phyloP scores from a whole-genome alignment of 2,329 filamentous ascomycete genomes.

The Venturia carpophila region DNA sequence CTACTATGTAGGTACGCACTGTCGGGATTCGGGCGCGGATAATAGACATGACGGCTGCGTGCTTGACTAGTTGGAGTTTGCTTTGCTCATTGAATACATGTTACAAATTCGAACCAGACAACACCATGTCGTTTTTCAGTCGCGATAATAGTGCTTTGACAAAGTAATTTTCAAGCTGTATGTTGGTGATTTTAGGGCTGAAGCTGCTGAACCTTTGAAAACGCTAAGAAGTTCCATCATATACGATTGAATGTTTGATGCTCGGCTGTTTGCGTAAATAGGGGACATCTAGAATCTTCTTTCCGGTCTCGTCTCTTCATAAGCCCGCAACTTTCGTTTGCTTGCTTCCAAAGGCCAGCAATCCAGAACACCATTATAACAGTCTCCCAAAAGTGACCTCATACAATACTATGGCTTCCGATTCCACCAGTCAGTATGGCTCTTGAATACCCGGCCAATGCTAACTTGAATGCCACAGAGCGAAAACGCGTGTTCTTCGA shows the following conservation, averaged over 20 bases:
- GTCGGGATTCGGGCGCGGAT: not conserved
- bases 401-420: constrained; percentile 13
- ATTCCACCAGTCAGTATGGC: constrained; percentile 9
- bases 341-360: not conserved
- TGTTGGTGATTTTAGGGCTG: not conserved
- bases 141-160: not conserved
- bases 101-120: not conserved
- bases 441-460: not conserved
- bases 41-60: constrained; percentile 1
- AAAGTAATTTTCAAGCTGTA: not conserved
- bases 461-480: constrained; percentile 30
- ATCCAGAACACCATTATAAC: not conserved
- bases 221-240: not conserved
- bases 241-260: not conserved
- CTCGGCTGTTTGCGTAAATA: constrained; percentile 1
- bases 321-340: constrained; percentile 1
- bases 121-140: not conserved
- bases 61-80: not conserved
- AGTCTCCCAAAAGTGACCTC: not conserved
- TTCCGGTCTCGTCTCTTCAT: not conserved
- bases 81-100: not conserved
- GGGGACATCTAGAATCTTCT: not conserved
- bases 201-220: not conserved
- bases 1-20: not conserved
- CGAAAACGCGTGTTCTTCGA: constrained; percentile 89